A percentile compares a stretch with the other conserved stretches of the same genome.
phyloP scores from a whole-genome alignment of 2,329 filamentous ascomycete species.

The Xylaria sp. region DNA sequence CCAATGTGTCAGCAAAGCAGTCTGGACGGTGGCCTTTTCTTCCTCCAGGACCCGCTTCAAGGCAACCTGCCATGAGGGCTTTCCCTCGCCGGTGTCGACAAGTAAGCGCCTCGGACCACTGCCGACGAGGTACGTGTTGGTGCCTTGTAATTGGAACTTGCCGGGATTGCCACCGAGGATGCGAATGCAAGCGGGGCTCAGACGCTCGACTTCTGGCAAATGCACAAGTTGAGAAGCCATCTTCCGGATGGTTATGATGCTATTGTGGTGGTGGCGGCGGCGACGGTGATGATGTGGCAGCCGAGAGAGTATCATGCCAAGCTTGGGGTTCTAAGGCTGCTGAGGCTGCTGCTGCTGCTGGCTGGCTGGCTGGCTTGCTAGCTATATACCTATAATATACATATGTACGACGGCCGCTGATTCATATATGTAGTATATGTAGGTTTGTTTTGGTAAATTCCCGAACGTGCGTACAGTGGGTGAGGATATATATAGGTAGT shows the following conservation, averaged over 20 bases:
- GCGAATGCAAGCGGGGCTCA: constrained; percentile 81
- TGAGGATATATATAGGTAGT: neutral
- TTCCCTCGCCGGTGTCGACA: constrained; percentile 90
- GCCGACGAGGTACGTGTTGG: constrained; percentile 95
- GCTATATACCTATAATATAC: neutral
- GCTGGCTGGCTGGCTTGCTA: neutral
- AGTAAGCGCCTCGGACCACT: constrained; percentile 78
- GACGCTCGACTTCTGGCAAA: constrained; percentile 78
- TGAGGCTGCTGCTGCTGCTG: too few species aligned
- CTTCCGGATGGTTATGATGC: constrained; percentile 43
- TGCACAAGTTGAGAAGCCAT: constrained; percentile 72
- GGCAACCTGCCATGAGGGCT: constrained; percentile 74
- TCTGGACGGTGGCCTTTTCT: constrained; percentile 75
- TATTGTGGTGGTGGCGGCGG: neutral
- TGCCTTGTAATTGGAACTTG: constrained; percentile 81
- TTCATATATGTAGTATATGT: neutral
- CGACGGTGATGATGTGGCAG: constrained; percentile 21
- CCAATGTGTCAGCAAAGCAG: constrained; percentile 88
- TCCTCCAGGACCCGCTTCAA: constrained; percentile 71
- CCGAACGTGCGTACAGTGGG: too few species aligned
- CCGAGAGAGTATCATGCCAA: constrained; percentile 41
- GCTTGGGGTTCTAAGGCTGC: neutral
- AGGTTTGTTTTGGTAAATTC: neutral
- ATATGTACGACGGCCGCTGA: neutral
- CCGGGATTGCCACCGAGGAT: constrained; percentile 91